A percentile compares a stretch with the other conserved stretches of the same genome.
Conservation (phyloP, 805 yeast genomes). For the Metschnikowia cerradonensis region DNA sequence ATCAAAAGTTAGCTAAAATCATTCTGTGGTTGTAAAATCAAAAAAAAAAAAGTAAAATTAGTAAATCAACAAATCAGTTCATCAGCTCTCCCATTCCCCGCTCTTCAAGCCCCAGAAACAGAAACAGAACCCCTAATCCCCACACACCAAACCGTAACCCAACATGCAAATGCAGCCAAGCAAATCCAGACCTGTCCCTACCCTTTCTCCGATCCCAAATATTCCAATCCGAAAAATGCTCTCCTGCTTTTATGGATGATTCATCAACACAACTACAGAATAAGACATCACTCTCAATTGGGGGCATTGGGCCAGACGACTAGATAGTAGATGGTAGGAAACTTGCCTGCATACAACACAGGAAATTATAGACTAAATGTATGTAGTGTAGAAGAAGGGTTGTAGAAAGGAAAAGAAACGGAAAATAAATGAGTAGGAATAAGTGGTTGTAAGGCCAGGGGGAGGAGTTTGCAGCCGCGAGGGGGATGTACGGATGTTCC, state of each 20-base stretch:
- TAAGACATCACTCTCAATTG: background rate
- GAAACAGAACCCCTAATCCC: no score
- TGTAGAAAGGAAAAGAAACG: background rate
- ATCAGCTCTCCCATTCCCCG: no score
- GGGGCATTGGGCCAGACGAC: background rate
- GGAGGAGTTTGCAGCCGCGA: conserved; percentile 2
- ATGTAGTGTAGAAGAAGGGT: background rate
- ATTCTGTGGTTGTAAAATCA: no score
- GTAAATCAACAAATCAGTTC: no score
- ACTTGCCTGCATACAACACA: no score
- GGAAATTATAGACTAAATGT: no score
- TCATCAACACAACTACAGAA: background rate
- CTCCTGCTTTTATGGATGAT: background rate
- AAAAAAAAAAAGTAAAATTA: no score
- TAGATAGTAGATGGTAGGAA: background rate
- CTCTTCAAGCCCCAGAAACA: no score
- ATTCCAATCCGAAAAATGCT: background rate
- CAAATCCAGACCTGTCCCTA: background rate
- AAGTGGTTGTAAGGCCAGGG: background rate
- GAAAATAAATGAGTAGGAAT: no score
- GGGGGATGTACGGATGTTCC: background rate
- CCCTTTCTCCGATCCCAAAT: background rate
- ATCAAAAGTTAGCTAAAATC: no score
- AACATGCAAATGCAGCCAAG: background rate
- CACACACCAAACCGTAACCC: no score